Conservation (phyloP, 225 moss, liverwort and hornwort species). For the Takakia lepidozioides region DNA sequence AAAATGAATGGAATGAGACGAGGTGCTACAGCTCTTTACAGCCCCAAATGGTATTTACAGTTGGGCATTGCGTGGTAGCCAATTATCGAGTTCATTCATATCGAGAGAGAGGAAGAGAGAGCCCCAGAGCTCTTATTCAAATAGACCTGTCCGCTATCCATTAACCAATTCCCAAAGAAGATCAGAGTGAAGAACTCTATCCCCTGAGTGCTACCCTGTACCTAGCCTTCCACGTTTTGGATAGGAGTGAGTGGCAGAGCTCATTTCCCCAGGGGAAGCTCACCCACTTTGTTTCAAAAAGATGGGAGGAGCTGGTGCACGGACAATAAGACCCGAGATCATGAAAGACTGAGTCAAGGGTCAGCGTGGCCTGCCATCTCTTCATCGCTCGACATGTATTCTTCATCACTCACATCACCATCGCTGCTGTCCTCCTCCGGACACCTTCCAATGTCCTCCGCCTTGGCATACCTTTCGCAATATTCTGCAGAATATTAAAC, state of each 20-base stretch:
- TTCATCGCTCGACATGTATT: conserved; percentile 87
- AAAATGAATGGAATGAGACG: conserved; percentile 37
- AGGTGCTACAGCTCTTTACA: conserved; percentile 72
- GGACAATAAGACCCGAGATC: conserved; percentile 7
- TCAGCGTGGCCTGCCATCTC: conserved; percentile 97
- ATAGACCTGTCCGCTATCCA: conserved; percentile 27
- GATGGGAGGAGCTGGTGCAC: conserved; percentile 11
- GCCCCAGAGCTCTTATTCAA: conserved; percentile 38
- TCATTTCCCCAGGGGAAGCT: conserved; percentile 9
- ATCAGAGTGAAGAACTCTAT: conserved; percentile 16
- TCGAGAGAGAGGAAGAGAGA: conserved; percentile 23
- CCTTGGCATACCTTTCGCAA: conserved; percentile 91
- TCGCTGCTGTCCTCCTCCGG: conserved; percentile 74
- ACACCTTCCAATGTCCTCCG: conserved; percentile 72
- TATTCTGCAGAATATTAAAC: conserved; percentile 57
- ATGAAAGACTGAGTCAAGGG: conserved; percentile 37
- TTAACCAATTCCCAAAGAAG: conserved; percentile 19
- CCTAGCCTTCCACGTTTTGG: conserved; percentile 18
- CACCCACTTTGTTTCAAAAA: conserved; percentile 12
- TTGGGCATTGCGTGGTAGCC: conserved; percentile 59
- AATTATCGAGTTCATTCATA: conserved; percentile 48
- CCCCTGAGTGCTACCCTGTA: conserved; percentile 13
- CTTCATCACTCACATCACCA: conserved; percentile 87
- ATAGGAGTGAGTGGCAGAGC: conserved; percentile 15
- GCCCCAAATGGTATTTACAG: conserved; percentile 92